Percentiles rank a stretch among this genome's conserved stretches.
Evolutionary conservation across 164 flowering plant species (phyloP).

Genomic region (Nelumbo lutea): DNA sequence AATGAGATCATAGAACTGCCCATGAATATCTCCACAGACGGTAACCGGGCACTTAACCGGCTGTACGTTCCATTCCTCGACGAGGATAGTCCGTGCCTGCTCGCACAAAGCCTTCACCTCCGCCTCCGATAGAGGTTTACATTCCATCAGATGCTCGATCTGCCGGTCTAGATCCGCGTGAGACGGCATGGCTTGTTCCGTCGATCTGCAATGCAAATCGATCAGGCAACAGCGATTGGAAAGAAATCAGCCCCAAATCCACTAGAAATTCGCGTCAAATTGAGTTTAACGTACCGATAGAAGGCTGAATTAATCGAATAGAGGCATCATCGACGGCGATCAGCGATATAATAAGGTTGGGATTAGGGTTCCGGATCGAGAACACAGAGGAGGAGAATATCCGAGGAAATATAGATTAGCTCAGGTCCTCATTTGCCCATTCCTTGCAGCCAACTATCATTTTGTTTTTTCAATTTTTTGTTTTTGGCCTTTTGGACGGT

Average conservation of each 20-base stretch:
- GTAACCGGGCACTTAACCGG: slow-evolving; percentile 47
- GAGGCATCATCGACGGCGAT: slow-evolving; percentile 2
- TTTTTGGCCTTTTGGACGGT: background rate
- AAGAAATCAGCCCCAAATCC: background rate
- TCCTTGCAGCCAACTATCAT: slow-evolving; percentile 4
- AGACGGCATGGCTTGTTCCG: slow-evolving; percentile 30
- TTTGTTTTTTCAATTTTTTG: slow-evolving; percentile 1
- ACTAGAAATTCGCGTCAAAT: background rate
- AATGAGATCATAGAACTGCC: slow-evolving; percentile 43
- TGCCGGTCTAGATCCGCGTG: slow-evolving; percentile 43
- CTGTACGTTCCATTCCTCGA: slow-evolving; percentile 46
- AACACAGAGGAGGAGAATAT: background rate
- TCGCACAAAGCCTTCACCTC: slow-evolving; percentile 38
- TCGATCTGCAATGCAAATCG: slow-evolving; percentile 11
- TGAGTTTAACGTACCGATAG: slow-evolving; percentile 3
- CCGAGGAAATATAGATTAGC: background rate
- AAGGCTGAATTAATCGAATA: slow-evolving; percentile 2
- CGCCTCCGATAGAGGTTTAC: slow-evolving; percentile 32
- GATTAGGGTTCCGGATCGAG: background rate
- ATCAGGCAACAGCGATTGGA: background rate
- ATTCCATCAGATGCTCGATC: slow-evolving; percentile 45
- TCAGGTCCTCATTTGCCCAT: background rate
- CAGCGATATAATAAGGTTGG: background rate
- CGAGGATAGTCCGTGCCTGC: slow-evolving; percentile 37
- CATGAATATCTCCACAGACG: slow-evolving; percentile 47